phyloP scores from a whole-genome alignment of 352 stramenopile genomes.

The Blastocystis sp. region DNA sequence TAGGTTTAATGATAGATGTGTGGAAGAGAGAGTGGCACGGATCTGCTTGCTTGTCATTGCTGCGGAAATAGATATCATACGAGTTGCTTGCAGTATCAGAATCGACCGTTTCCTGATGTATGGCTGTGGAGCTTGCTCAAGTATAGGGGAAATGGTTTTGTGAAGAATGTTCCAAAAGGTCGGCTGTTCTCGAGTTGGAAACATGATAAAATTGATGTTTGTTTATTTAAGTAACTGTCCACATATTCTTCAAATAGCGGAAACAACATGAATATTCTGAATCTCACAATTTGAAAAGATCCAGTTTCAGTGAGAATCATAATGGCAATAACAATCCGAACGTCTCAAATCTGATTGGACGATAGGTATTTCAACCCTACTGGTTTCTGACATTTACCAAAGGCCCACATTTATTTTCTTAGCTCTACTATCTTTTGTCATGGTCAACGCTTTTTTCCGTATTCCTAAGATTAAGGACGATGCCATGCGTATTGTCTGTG shows the following conservation, averaged over 20 bases:
- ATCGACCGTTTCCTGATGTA: neutral
- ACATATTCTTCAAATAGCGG: too few relatives aligned
- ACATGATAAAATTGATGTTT: neutral
- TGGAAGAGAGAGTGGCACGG: neutral
- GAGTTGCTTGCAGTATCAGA: neutral
- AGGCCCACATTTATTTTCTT: neutral
- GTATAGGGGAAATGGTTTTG: conserved; percentile 51
- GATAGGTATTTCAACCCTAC: too few relatives aligned
- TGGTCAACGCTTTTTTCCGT: conserved; percentile 7
- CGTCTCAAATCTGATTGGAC: too few relatives aligned
- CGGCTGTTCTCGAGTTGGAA: neutral
- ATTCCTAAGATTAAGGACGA: conserved; percentile 51
- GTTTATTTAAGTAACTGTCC: neutral
- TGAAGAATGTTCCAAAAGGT: neutral
- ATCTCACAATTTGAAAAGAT: neutral
- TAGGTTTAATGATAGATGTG: neutral
- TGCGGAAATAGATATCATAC: neutral
- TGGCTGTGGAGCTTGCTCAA: neutral
- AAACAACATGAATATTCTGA: neutral
- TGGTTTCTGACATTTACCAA: neutral
- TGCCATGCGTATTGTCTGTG: conserved; percentile 33
- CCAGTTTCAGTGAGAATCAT: neutral
- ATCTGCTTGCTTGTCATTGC: neutral
- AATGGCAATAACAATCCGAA: neutral
- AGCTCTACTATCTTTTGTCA: neutral